phyloP scores from a whole-genome alignment of 495 filamentous ascomycete genomes.

The Penicilliopsis zonata region DNA sequence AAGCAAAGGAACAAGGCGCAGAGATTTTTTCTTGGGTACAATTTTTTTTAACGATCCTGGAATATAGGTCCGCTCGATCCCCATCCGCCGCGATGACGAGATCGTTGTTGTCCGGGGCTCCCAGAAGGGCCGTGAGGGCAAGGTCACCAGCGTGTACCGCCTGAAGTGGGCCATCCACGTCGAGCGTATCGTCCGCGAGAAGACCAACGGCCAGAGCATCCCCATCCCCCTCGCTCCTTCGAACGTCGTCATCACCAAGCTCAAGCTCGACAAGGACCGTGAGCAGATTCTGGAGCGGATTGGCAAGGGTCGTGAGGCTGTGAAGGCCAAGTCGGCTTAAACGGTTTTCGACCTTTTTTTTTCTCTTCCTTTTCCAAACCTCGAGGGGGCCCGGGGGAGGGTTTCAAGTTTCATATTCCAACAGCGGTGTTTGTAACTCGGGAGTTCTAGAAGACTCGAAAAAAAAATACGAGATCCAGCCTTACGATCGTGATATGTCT shows the following conservation, averaged over 20 bases:
- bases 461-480: no score
- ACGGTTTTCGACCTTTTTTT: no score
- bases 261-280: slow-evolving; percentile 97
- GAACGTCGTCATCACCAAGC: slow-evolving; percentile 93
- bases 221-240: slow-evolving; percentile 80
- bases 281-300: slow-evolving; percentile 85
- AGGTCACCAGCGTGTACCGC: slow-evolving; percentile 92
- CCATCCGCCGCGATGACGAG: slow-evolving; percentile 97
- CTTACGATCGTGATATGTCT: no score
- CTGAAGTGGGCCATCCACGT: slow-evolving; percentile 92
- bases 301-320: slow-evolving; percentile 55
- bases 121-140: slow-evolving; percentile 90
- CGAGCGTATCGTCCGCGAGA: slow-evolving; percentile 87
- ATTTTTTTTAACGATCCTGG: no score
- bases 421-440: no score
- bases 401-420: no score
- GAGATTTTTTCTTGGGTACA: no score
- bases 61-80: slow-evolving; percentile 90
- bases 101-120: slow-evolving; percentile 75
- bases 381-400: no score
- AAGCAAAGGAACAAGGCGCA: no score
- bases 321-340: no score
- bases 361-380: no score
- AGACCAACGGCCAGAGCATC: slow-evolving; percentile 83
- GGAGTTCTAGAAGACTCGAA: no score